These are phyloP conservation scores for Penicillium oxalicum DNA, from an alignment of 2,329 filamentous ascomycete genomes.

Conservation along the genomic window DNA sequence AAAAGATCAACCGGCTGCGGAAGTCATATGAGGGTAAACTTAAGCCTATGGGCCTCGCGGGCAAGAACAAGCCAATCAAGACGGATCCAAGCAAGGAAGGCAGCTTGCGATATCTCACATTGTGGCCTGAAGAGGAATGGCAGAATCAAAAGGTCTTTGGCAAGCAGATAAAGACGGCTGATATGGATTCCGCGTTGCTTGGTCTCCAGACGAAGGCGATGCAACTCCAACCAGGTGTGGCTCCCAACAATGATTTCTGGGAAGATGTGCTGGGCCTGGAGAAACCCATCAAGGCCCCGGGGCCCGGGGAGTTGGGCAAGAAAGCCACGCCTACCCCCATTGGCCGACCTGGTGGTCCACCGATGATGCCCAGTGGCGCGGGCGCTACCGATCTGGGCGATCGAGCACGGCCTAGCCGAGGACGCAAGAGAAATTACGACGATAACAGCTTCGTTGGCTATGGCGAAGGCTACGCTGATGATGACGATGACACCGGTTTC, in stretches of 20 bases:
- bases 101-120: constrained; percentile 38
- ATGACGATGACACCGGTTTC: constrained; percentile 40
- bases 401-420: constrained; percentile 38
- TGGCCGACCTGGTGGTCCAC: constrained; percentile 22
- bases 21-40: constrained; percentile 50
- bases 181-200: constrained; percentile 38
- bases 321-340: constrained; percentile 23
- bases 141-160: constrained; percentile 44
- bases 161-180: constrained; percentile 42
- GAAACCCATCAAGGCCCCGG: constrained; percentile 35
- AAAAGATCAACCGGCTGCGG: constrained; percentile 59
- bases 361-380: constrained; percentile 23
- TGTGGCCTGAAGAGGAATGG: constrained; percentile 48
- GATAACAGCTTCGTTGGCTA: constrained; percentile 49
- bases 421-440: constrained; percentile 47
- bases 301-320: constrained; percentile 26
- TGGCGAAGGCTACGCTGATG: constrained; percentile 46
- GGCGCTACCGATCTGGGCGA: constrained; percentile 28
- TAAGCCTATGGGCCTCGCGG: constrained; percentile 43
- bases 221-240: constrained; percentile 43
- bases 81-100: constrained; percentile 36
- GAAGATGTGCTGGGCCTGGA: constrained; percentile 46
- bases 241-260: constrained; percentile 45
- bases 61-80: constrained; percentile 45
- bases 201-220: constrained; percentile 40